A percentile compares a stretch with the other conserved stretches of the same genome.
These are phyloP conservation scores for Trypanosomatidae sp. DNA, from an alignment of 208 protist species.

Conservation along the genomic window DNA sequence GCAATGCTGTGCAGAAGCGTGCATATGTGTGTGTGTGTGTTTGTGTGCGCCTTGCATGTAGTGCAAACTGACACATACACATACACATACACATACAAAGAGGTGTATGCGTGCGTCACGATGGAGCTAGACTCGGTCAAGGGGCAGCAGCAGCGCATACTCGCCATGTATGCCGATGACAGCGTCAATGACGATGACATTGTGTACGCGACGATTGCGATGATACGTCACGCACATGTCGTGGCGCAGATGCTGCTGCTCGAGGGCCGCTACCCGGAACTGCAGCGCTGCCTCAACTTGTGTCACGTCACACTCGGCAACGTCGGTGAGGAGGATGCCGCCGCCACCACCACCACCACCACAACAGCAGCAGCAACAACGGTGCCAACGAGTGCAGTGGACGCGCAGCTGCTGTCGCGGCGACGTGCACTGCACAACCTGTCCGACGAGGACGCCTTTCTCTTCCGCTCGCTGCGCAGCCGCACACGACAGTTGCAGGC, in stretches of 20 bases:
- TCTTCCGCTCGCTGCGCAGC: slow-evolving; percentile 29
- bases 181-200: slow-evolving; percentile 57
- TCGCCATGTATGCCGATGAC: slow-evolving; percentile 28
- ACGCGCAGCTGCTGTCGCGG: slow-evolving; percentile 1
- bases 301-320: slow-evolving; percentile 16
- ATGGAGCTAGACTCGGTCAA: slow-evolving; percentile 54
- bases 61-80: background rate
- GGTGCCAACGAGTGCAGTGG: background rate
- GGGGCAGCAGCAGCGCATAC: slow-evolving; percentile 20
- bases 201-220: slow-evolving; percentile 48
- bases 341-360: background rate
- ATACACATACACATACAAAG: background rate
- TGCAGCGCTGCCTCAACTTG: slow-evolving; percentile 54
- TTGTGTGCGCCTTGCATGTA: too few species aligned
- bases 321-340: background rate
- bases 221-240: slow-evolving; percentile 31
- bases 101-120: background rate
- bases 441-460: slow-evolving; percentile 20
- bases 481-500: slow-evolving; percentile 47
- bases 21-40: too few species aligned
- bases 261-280: slow-evolving; percentile 47
- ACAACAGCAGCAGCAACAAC: background rate
- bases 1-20: too few species aligned
- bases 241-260: slow-evolving; percentile 37
- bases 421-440: background rate